These are phyloP conservation scores for Pseudoturritis turrita DNA, from an alignment of 345 rosid species.

Conservation along the genomic window DNA sequence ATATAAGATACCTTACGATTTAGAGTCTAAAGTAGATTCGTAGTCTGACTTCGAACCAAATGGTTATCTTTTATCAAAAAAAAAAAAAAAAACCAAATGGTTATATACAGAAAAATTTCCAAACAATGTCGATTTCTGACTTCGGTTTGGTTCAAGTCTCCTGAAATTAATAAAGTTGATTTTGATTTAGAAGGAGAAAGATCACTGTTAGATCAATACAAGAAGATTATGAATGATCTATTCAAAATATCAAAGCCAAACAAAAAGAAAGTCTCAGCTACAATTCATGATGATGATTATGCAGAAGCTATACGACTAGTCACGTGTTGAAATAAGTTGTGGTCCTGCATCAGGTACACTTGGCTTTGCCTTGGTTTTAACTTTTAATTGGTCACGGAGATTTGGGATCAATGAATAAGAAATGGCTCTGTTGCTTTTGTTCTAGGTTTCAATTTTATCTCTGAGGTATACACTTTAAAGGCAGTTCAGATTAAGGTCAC, in stretches of 20 bases:
- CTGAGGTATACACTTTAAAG: too few species aligned
- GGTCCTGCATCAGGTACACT: too few species aligned
- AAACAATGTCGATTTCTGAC: background rate
- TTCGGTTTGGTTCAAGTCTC: background rate
- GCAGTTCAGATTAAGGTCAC: background rate
- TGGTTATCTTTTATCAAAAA: too few species aligned
- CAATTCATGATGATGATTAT: too few species aligned
- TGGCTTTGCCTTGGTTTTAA: too few species aligned
- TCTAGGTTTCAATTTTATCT: too few species aligned
- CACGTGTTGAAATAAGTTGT: too few species aligned
- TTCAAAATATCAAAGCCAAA: background rate
- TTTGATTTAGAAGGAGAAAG: conserved; percentile 1
- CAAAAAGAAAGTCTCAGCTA: background rate
- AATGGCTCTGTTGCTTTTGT: too few species aligned
- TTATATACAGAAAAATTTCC: background rate
- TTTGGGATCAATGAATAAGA: too few species aligned
- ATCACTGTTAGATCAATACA: background rate
- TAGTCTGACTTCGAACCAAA: background rate
- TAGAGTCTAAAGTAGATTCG: background rate
- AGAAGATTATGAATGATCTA: background rate
- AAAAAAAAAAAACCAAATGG: too few species aligned
- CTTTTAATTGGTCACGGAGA: too few species aligned
- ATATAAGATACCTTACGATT: background rate
- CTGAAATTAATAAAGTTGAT: background rate
- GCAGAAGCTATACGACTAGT: too few species aligned